Percentiles rank a stretch among this genome's conserved stretches.
These are phyloP conservation scores for Phytophthora foliorum DNA, from an alignment of 352 stramenopile species.

Conservation along the genomic window DNA sequence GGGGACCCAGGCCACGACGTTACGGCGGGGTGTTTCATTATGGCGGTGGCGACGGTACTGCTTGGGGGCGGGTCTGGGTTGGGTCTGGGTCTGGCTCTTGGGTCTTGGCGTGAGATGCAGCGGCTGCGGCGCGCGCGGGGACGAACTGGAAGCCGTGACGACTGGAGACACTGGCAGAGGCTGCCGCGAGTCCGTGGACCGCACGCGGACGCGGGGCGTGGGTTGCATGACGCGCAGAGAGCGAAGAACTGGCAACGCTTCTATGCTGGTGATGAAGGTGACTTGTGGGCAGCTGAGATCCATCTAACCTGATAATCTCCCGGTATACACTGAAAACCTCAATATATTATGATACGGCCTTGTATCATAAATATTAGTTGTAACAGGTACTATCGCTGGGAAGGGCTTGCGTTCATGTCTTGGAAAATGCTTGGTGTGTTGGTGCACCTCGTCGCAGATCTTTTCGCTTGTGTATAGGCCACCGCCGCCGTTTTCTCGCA, in stretches of 20 bases:
- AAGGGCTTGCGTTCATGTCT: too few species aligned
- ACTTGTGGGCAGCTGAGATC: neutral
- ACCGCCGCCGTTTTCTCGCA: neutral
- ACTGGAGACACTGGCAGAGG: conserved; percentile 21
- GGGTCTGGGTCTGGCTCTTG: neutral
- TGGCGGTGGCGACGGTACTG: conserved; percentile 41
- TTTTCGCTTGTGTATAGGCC: neutral
- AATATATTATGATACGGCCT: neutral
- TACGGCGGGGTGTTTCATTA: conserved; percentile 30
- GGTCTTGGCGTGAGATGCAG: neutral
- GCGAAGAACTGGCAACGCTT: neutral
- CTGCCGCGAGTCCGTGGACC: neutral
- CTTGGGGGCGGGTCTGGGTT: conserved; percentile 28
- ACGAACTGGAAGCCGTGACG: conserved; percentile 4
- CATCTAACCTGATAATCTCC: neutral
- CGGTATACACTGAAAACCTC: neutral
- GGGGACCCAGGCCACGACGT: conserved; percentile 82
- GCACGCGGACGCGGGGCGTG: neutral
- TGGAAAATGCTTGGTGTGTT: neutral
- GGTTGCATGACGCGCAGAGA: conserved; percentile 3
- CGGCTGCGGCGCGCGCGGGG: neutral
- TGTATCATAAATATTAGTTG: neutral
- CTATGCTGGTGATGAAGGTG: conserved; percentile 2
- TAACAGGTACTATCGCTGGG: neutral
- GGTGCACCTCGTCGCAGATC: conserved; percentile 26